A percentile compares a stretch with the other conserved stretches of the same genome.
These are phyloP conservation scores for Alternaria novae-zelandiae DNA, from an alignment of 2,329 filamentous ascomycete species.

Conservation along the genomic window DNA sequence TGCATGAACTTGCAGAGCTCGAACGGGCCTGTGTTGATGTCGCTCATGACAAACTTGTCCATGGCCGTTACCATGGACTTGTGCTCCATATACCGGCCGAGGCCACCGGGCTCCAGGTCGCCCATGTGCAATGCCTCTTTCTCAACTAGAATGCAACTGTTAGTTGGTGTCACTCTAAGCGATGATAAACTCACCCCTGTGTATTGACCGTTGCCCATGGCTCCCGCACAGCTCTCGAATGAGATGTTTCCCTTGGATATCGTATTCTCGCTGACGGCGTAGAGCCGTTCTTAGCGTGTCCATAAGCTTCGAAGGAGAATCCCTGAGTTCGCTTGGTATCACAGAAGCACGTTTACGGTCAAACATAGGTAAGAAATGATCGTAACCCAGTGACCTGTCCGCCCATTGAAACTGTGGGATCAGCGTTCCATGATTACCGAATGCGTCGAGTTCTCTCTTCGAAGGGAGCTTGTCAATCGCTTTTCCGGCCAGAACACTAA, in stretches of 20 bases:
- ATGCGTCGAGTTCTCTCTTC: background rate
- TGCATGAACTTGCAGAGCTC: conserved; percentile 30
- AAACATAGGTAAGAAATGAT: conserved; percentile 24
- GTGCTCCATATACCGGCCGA: conserved; percentile 48
- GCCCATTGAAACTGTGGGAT: background rate
- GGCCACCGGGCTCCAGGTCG: conserved; percentile 52
- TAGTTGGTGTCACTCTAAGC: background rate
- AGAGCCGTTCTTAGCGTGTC: conserved; percentile 18
- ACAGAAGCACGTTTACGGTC: conserved; percentile 5
- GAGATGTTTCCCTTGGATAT: conserved; percentile 10
- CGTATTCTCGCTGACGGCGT: conserved; percentile 5
- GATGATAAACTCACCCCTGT: conserved; percentile 33
- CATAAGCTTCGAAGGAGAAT: conserved; percentile 21
- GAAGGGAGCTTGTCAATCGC: background rate
- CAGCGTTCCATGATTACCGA: background rate
- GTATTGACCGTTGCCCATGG: conserved; percentile 42
- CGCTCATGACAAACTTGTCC: conserved; percentile 27
- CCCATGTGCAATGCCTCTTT: conserved; percentile 55
- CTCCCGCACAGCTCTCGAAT: conserved; percentile 36
- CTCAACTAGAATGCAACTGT: conserved; percentile 38
- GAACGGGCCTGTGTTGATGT: conserved; percentile 24
- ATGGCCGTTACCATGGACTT: conserved; percentile 45
- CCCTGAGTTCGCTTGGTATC: conserved; percentile 17
- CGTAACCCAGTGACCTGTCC: conserved; percentile 1
- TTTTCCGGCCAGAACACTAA: background rate